phyloP scores from a whole-genome alignment of 495 filamentous ascomycete genomes.

The Trichoderma virens region DNA sequence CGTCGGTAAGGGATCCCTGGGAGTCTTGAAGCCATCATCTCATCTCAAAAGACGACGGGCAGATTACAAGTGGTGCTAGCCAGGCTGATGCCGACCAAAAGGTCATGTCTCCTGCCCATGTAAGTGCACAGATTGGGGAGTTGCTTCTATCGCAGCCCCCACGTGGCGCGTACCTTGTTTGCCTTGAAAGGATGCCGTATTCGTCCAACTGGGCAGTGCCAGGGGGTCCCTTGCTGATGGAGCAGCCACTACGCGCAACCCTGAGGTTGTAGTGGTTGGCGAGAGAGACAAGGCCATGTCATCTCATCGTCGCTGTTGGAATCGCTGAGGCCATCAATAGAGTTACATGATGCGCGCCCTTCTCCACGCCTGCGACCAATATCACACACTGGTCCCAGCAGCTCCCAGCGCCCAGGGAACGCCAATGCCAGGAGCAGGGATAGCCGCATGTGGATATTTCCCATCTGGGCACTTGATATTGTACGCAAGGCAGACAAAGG shows the following conservation, averaged over 20 bases:
- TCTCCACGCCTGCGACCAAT: background rate
- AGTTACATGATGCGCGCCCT: constrained; percentile 3
- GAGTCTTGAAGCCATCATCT: background rate
- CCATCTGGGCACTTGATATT: background rate
- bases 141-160: background rate
- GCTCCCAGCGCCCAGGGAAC: no score
- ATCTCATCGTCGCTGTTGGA: no score
- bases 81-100: no score
- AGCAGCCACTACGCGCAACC: background rate
- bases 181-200: constrained; percentile 4
- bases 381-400: no score
- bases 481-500: no score
- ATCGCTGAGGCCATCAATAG: constrained; percentile 4
- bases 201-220: background rate
- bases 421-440: background rate
- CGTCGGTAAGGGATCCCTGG: background rate
- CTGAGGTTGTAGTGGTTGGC: background rate
- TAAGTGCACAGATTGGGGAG: constrained; percentile 2
- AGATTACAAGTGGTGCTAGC: background rate
- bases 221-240: background rate
- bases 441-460: background rate
- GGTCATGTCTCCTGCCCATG: background rate
- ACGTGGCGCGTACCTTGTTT: constrained; percentile 6
- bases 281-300: background rate
- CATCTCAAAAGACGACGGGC: background rate